These are phyloP conservation scores for Xylaria hypoxylon DNA, from an alignment of 2,329 filamentous ascomycete species.

Conservation along the genomic window DNA sequence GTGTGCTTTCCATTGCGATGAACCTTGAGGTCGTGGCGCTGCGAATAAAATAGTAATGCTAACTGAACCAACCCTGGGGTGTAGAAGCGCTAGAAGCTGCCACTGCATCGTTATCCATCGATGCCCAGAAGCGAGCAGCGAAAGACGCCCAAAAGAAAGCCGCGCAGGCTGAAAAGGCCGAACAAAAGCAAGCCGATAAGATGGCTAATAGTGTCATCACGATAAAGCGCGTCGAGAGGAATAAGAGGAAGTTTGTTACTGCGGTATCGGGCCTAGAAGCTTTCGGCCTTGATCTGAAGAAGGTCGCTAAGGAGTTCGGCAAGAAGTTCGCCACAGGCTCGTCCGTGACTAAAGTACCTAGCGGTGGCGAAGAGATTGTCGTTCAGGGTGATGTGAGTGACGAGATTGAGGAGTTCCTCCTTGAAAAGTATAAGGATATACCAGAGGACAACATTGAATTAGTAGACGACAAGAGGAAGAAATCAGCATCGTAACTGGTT, in stretches of 20 bases:
- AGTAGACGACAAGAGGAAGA: slow-evolving; percentile 96
- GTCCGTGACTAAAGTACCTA: slow-evolving; percentile 88
- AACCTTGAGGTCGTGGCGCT: background rate
- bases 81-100: slow-evolving; percentile 84
- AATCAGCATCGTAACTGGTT: slow-evolving; percentile 57
- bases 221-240: slow-evolving; percentile 97
- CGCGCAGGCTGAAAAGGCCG: slow-evolving; percentile 88
- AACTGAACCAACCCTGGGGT: slow-evolving; percentile 5
- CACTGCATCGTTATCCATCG: slow-evolving; percentile 85
- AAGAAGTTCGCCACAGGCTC: slow-evolving; percentile 98
- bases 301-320: slow-evolving; percentile 94
- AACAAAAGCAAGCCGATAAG: slow-evolving; percentile 84
- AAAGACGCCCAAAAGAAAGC: slow-evolving; percentile 98
- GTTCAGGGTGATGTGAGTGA: slow-evolving; percentile 97
- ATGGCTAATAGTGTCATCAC: slow-evolving; percentile 84
- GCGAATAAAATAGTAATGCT: background rate
- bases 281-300: slow-evolving; percentile 93
- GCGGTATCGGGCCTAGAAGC: slow-evolving; percentile 90
- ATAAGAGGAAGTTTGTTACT: slow-evolving; percentile 97
- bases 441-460: slow-evolving; percentile 96
- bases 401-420: slow-evolving; percentile 90
- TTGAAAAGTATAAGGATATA: slow-evolving; percentile 89
- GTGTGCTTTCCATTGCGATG: slow-evolving; percentile 34
- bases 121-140: slow-evolving; percentile 92
- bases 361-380: slow-evolving; percentile 93